These are phyloP conservation scores for Corymbia citriodora DNA, from an alignment of 441 rosid species.

Conservation along the genomic window DNA sequence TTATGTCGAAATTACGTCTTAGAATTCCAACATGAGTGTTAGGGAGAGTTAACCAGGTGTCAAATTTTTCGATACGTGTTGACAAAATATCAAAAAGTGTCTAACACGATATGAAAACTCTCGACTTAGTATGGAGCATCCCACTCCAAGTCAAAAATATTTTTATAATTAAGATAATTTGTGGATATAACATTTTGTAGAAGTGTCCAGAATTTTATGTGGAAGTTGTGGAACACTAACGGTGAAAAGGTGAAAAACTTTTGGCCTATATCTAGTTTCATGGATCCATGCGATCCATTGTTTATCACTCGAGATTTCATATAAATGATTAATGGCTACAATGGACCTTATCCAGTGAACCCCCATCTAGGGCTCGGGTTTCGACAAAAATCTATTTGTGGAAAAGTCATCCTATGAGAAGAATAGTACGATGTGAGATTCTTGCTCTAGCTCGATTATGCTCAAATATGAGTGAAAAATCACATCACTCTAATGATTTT, in stretches of 20 bases:
- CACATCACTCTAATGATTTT: not conserved
- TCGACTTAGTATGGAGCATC: not conserved
- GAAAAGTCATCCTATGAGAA: accelerated
- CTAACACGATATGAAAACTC: too few relatives aligned
- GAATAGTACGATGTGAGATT: not conserved
- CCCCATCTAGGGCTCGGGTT: accelerated
- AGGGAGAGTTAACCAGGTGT: too few relatives aligned
- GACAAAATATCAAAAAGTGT: too few relatives aligned
- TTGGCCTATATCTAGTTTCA: not conserved
- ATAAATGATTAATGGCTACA: not conserved
- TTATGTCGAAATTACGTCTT: too few relatives aligned
- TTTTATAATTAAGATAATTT: not conserved
- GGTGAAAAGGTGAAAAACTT: not conserved
- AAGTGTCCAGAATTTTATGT: not conserved
- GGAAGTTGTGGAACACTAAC: not conserved
- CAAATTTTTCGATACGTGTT: too few relatives aligned
- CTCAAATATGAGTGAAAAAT: not conserved
- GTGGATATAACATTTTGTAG: not conserved
- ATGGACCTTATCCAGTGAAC: not conserved
- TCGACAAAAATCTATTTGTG: not conserved
- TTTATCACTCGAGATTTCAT: not conserved
- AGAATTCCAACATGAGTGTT: too few relatives aligned
- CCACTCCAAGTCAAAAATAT: not conserved
- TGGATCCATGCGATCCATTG: not conserved
- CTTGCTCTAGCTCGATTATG: not conserved